Evolutionary conservation across 352 stramenopile species (phyloP).

Genomic region (Pythium angustatum): DNA sequence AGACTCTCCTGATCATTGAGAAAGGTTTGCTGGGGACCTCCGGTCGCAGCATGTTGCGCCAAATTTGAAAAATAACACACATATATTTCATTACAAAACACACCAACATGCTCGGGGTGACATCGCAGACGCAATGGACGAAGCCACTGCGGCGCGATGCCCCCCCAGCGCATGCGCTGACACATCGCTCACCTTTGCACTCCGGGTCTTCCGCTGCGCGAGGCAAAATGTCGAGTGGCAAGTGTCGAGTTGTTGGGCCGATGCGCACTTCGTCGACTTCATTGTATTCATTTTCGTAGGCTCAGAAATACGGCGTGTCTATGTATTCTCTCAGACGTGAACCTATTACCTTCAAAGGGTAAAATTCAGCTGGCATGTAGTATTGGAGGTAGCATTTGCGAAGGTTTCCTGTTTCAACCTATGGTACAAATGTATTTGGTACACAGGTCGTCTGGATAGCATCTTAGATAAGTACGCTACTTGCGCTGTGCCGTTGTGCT

Average conservation of each 20-base stretch:
- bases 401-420: too few relatives aligned
- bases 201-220: background rate
- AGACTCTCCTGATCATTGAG: constrained; percentile 20
- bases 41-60: constrained; percentile 11
- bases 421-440: too few relatives aligned
- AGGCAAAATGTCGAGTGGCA: background rate
- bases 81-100: background rate
- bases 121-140: background rate
- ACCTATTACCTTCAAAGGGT: too few relatives aligned
- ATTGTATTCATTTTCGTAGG: too few relatives aligned
- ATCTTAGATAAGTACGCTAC: background rate
- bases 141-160: background rate
- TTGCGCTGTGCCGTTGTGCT: too few relatives aligned
- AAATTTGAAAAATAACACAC: constrained; percentile 5
- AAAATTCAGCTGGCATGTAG: background rate
- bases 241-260: too few relatives aligned
- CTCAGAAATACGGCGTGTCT: too few relatives aligned
- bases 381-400: constrained; percentile 4
- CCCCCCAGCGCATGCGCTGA: background rate
- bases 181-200: background rate
- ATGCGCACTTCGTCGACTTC: too few relatives aligned
- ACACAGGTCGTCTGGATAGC: background rate
- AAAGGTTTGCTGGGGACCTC: constrained; percentile 15
- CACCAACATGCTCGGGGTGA: background rate
- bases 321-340: too few relatives aligned